Conservation (phyloP, 345 rosid species). For the Garcia nutans region DNA sequence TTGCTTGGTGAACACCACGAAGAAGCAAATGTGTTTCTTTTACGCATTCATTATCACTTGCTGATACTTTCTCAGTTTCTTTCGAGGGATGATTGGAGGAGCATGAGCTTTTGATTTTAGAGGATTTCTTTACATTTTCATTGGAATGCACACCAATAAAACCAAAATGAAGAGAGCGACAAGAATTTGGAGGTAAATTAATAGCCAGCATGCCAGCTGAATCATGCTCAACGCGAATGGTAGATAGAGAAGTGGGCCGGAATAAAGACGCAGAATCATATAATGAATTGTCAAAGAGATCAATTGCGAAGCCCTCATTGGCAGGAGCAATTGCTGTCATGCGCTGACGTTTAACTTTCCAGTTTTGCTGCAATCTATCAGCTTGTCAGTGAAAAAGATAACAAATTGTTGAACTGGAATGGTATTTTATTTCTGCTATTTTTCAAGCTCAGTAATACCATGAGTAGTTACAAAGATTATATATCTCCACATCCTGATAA, state of each 20-base stretch:
- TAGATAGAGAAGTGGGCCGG: slow-evolving; percentile 63
- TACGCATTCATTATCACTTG: slow-evolving; percentile 58
- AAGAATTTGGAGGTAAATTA: slow-evolving; percentile 69
- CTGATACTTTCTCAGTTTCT: slow-evolving; percentile 43
- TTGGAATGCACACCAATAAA: slow-evolving; percentile 53
- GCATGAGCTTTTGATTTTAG: slow-evolving; percentile 28
- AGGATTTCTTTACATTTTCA: slow-evolving; percentile 31
- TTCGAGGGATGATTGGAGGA: slow-evolving; percentile 29
- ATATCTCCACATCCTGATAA: background rate
- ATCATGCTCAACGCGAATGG: slow-evolving; percentile 76
- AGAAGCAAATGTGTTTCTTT: slow-evolving; percentile 61
- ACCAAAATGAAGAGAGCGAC: slow-evolving; percentile 71
- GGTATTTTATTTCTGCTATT: background rate
- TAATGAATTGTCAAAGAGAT: slow-evolving; percentile 69
- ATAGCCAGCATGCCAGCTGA: slow-evolving; percentile 91
- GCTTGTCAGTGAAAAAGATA: slow-evolving; percentile 30
- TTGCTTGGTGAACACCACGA: slow-evolving; percentile 75
- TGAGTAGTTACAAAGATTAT: background rate
- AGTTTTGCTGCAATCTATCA: slow-evolving; percentile 94
- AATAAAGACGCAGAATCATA: slow-evolving; percentile 45
- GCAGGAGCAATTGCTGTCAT: slow-evolving; percentile 55
- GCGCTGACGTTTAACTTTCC: slow-evolving; percentile 96
- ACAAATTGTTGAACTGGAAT: background rate
- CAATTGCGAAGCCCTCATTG: slow-evolving; percentile 85
- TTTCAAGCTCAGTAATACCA: background rate